Conservation (phyloP, 1,284 basidiomycete species). For the Ceraceosorus guamensis region DNA sequence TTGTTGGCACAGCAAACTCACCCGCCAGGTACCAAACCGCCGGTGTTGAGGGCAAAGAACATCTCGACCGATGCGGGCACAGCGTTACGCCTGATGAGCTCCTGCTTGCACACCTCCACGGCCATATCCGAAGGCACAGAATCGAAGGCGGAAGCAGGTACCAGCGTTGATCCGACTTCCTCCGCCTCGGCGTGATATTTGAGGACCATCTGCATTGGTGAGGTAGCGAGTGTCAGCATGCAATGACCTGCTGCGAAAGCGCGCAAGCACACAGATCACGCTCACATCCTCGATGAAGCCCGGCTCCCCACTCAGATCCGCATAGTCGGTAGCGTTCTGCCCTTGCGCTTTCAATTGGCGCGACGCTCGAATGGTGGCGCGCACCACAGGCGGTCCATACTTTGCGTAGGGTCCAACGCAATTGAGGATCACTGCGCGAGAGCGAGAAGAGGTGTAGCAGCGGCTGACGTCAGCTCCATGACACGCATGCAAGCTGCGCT, state of each 20-base stretch:
- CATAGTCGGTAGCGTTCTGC: slow-evolving; percentile 4
- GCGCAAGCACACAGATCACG: not conserved
- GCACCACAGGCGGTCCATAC: slow-evolving; percentile 58
- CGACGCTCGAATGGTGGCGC: slow-evolving; percentile 58
- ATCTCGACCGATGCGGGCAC: slow-evolving; percentile 13
- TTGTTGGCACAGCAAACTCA: not conserved
- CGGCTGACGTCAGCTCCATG: slow-evolving; percentile 7
- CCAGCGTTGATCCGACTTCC: slow-evolving; percentile 3
- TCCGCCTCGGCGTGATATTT: slow-evolving; percentile 7
- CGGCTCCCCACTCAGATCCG: slow-evolving; percentile 11
- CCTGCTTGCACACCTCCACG: slow-evolving; percentile 5
- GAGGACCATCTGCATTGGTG: slow-evolving; percentile 10
- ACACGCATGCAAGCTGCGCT: no score
- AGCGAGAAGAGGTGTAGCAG: slow-evolving; percentile 44
- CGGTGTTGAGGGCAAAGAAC: slow-evolving; percentile 8
- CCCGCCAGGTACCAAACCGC: slow-evolving; percentile 3
- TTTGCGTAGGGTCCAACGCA: slow-evolving; percentile 49
- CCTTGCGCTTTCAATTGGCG: not conserved
- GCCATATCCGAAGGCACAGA: slow-evolving; percentile 12
- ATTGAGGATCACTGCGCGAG: slow-evolving; percentile 46
- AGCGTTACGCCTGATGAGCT: slow-evolving; percentile 1
- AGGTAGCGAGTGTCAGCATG: not conserved
- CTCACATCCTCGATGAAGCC: slow-evolving; percentile 4
- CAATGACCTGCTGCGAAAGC: not conserved
- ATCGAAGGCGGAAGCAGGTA: slow-evolving; percentile 10